phyloP scores from a whole-genome alignment of 1,139 yeast species.

The Scheffersomyces titani region DNA sequence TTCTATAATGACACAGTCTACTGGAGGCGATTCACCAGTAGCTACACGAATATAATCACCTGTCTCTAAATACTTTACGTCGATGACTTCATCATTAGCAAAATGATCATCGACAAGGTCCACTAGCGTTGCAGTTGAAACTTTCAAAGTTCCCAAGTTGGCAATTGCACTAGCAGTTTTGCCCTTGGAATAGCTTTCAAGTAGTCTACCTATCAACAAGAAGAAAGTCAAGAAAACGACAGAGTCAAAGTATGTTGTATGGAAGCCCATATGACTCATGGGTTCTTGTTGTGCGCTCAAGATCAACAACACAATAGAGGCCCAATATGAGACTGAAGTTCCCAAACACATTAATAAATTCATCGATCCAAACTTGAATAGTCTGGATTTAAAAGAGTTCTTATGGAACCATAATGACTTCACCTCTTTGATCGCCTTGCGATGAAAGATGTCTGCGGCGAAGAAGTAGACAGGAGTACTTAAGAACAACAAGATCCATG shows the following conservation, averaged over 20 bases:
- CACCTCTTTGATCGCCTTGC: conserved; percentile 63
- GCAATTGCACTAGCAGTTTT: conserved; percentile 70
- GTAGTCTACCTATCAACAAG: conserved; percentile 64
- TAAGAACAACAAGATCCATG: conserved; percentile 66
- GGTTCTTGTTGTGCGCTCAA: conserved; percentile 45
- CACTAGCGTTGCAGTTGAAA: conserved; percentile 51
- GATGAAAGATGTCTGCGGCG: conserved; percentile 73
- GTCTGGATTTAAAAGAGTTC: conserved; percentile 55
- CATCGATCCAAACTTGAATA: conserved; percentile 78
- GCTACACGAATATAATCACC: conserved; percentile 61
- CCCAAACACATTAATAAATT: conserved; percentile 71
- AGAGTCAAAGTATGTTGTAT: conserved; percentile 74
- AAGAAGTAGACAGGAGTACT: conserved; percentile 76
- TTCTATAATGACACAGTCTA: conserved; percentile 63
- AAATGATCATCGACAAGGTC: conserved; percentile 26
- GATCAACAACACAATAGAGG: conserved; percentile 60
- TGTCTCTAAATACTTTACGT: conserved; percentile 57
- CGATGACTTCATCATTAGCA: conserved; percentile 36
- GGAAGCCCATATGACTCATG: conserved; percentile 40
- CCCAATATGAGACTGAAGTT: conserved; percentile 69
- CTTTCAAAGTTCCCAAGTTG: conserved; percentile 52
- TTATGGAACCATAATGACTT: conserved; percentile 57
- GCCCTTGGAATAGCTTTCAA: conserved; percentile 66
- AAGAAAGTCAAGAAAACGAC: conserved; percentile 76
- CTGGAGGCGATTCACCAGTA: conserved; percentile 74